Evolutionary conservation across 768 basidiomycete species (phyloP).

Genomic region (Suillus brevipes): DNA sequence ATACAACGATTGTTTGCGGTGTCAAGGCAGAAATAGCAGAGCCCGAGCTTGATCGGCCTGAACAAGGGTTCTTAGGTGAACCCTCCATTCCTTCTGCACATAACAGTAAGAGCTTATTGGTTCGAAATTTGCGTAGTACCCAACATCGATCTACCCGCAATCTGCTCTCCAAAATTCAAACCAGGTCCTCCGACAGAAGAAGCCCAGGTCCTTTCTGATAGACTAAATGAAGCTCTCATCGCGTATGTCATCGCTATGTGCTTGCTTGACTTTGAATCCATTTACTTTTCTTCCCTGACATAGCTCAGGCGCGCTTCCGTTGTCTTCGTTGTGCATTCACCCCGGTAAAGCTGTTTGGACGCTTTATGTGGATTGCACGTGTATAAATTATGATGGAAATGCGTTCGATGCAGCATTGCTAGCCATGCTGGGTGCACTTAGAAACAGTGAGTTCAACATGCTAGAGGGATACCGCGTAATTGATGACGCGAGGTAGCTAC

Average conservation of each 20-base stretch:
- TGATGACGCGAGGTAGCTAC: slow-evolving; percentile 45
- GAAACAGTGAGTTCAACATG: slow-evolving; percentile 62
- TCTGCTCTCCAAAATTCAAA: slow-evolving; percentile 92
- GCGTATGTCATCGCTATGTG: slow-evolving; percentile 50
- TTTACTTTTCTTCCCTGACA: not conserved
- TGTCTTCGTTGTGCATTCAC: slow-evolving; percentile 75
- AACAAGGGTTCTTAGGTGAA: slow-evolving; percentile 82
- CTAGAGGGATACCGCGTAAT: not conserved
- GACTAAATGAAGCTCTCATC: slow-evolving; percentile 75
- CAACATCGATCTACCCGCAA: slow-evolving; percentile 89
- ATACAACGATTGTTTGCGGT: slow-evolving; percentile 95
- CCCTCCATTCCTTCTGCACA: slow-evolving; percentile 5
- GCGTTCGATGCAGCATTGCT: slow-evolving; percentile 87
- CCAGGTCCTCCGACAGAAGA: slow-evolving; percentile 95
- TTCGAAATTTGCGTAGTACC: slow-evolving; percentile 57
- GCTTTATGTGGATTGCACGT: slow-evolving; percentile 92
- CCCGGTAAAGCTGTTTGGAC: slow-evolving; percentile 85
- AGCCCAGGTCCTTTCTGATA: slow-evolving; percentile 86
- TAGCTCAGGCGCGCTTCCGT: slow-evolving; percentile 68
- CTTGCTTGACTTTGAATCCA: slow-evolving; percentile 1
- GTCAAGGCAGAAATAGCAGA: slow-evolving; percentile 95
- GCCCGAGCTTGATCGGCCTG: slow-evolving; percentile 75
- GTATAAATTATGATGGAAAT: slow-evolving; percentile 98
- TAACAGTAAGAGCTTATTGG: not conserved
- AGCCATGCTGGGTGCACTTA: slow-evolving; percentile 84